Base-by-base conservation (phyloP, 23 red algal genomes). In the Cyanidioschyzon merolae region DNA sequence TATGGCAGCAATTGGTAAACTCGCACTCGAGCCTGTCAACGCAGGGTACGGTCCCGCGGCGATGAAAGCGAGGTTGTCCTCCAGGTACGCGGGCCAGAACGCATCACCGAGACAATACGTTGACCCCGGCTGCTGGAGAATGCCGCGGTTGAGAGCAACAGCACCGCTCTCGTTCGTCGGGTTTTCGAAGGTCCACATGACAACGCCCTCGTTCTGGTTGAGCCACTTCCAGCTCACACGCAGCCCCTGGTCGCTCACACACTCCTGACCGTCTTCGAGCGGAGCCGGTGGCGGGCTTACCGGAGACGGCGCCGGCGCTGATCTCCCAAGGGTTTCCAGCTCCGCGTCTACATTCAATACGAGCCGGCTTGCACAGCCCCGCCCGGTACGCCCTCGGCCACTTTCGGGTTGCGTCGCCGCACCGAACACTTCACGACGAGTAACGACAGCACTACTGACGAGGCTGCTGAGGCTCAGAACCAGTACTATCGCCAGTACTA, bases 31-130 rank as follows among this genome's bases (percentile, higher is more conserved):
- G 2, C 32, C 63, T 7, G n/a, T 7, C 29, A 71, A 27, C 16
- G 63, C n/a, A 7, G 63, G 63, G 29, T 71, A 71, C 16, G 78
- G 78, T 50, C 68, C 68, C 34, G 40, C 35, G 38, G 59, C 54
- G 50, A 81, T 71, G 58, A 59, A 39, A 36, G 78, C 78, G 18
- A 81, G 45, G 26, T 71, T 71, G 68, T 57, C 39, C 54, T 38
- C 54, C 38, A 71, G 29, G 41, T 81, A 81, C 16, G 78, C 78
- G 21, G 78, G 78, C 59, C 59, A 81, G 38, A 71, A 81, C 36
- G 78, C 78, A 81, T 81, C 68, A 31, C 78, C 78, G 38, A 81
- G 59, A 39, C 58, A 67, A 81, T 81, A 81, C 39, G 78, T 71
- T 35, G 63, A 71, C 12, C 63, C 63, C n/a, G 63, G 63, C 59